These are phyloP conservation scores for Craterostigma plantagineum DNA, from an alignment of 257 asterid species.

Conservation along the genomic window DNA sequence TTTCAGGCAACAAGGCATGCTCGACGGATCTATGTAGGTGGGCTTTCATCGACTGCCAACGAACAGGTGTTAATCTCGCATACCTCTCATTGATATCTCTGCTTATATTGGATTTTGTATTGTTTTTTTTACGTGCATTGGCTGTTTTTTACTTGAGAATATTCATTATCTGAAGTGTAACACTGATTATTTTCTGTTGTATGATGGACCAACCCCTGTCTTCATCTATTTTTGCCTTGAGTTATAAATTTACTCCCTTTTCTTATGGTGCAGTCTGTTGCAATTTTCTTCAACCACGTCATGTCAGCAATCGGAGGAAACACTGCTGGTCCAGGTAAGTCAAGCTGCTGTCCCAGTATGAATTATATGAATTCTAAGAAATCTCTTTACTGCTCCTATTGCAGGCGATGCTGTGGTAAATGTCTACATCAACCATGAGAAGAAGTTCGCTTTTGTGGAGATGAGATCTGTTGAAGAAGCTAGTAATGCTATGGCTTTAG, in stretches of 20 bases:
- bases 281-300: conserved; percentile 88
- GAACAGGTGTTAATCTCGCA: conserved; percentile 47
- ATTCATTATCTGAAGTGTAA: background rate
- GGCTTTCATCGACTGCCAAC: conserved; percentile 89
- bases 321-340: conserved; percentile 96
- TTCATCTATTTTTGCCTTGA: background rate
- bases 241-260: conserved; percentile 1
- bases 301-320: conserved; percentile 97
- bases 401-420: conserved; percentile 97
- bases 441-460: conserved; percentile 93
- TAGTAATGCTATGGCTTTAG: conserved; percentile 95
- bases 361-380: conserved; percentile 1
- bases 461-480: conserved; percentile 99
- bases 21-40: conserved; percentile 96
- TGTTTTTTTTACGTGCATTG: too few relatives aligned
- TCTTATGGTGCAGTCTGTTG: conserved; percentile 53
- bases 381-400: conserved; percentile 4
- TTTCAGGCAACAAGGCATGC: conserved; percentile 97
- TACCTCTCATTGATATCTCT: background rate
- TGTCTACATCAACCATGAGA: conserved; percentile 88
- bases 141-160: too few relatives aligned
- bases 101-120: too few relatives aligned
- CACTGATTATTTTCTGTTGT: too few relatives aligned
- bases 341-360: background rate
- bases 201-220: too few relatives aligned